phyloP scores from a whole-genome alignment of 352 stramenopile species.

The Phytophthora lateralis region DNA sequence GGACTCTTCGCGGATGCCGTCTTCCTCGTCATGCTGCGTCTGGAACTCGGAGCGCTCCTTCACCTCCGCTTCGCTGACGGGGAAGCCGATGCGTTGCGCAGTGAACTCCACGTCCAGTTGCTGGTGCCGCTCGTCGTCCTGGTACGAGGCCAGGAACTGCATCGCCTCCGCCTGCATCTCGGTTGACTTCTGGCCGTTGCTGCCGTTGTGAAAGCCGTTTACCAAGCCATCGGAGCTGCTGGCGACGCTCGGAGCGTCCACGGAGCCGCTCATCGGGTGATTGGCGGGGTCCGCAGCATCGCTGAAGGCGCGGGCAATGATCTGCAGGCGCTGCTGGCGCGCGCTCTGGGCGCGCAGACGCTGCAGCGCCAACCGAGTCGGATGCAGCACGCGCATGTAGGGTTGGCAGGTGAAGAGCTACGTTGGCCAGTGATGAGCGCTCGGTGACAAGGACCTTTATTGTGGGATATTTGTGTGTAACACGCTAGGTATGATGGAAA shows the following conservation, averaged over 20 bases:
- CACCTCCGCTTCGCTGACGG: slow-evolving; percentile 44
- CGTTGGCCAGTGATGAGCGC: slow-evolving; percentile 36
- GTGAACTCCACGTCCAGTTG: slow-evolving; percentile 67
- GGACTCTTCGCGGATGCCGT: slow-evolving; percentile 75
- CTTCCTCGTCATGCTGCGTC: slow-evolving; percentile 34
- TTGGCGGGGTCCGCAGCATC: slow-evolving; percentile 42
- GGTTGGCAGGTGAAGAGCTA: slow-evolving; percentile 25
- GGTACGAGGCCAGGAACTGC: slow-evolving; percentile 38
- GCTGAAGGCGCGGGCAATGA: slow-evolving; percentile 52
- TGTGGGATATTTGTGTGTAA: slow-evolving; percentile 1
- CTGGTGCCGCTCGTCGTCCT: slow-evolving; percentile 32
- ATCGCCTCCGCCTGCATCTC: slow-evolving; percentile 8
- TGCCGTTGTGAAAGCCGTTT: slow-evolving; percentile 27
- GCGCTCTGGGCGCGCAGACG: slow-evolving; percentile 28
- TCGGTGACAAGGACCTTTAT: slow-evolving; percentile 1
- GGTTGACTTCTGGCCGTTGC: slow-evolving; percentile 8
- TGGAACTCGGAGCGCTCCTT: slow-evolving; percentile 43
- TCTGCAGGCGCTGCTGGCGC: slow-evolving; percentile 29
- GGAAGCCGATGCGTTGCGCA: slow-evolving; percentile 76
- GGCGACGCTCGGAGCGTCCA: neutral
- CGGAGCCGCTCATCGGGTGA: neutral
- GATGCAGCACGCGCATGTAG: slow-evolving; percentile 41
- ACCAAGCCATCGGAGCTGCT: slow-evolving; percentile 2
- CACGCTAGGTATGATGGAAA: neutral
- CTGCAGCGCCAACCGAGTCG: slow-evolving; percentile 46